Evolutionary conservation across 1,284 basidiomycete genomes (phyloP).

Genomic region (Sporisorium scitamineum): DNA sequence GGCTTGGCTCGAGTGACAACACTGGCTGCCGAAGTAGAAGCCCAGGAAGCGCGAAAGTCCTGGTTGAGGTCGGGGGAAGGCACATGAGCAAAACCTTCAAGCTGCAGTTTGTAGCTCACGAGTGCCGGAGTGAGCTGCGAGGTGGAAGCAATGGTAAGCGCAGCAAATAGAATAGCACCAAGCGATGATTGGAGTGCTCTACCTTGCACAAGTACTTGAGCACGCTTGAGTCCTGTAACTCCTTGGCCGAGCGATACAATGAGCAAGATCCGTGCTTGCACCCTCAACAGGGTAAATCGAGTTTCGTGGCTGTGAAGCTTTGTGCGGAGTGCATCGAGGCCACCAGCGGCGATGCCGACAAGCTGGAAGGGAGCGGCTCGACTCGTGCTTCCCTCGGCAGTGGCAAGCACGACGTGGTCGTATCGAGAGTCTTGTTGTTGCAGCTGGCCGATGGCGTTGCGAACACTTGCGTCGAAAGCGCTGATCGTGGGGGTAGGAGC

Average conservation of each 20-base stretch:
- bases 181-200: slow-evolving; percentile 18
- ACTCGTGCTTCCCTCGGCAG: slow-evolving; percentile 6
- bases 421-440: slow-evolving; percentile 8
- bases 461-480: slow-evolving; percentile 15
- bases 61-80: slow-evolving; percentile 10
- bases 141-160: slow-evolving; percentile 10
- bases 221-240: slow-evolving; percentile 17
- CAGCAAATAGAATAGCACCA: slow-evolving; percentile 14
- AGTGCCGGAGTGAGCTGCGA: slow-evolving; percentile 26
- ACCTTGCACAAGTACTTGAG: slow-evolving; percentile 18
- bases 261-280: slow-evolving; percentile 21
- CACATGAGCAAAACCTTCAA: slow-evolving; percentile 21
- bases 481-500: neutral
- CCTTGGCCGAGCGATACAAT: slow-evolving; percentile 25
- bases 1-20: slow-evolving; percentile 4
- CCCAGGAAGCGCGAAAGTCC: slow-evolving; percentile 24
- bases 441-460: slow-evolving; percentile 18
- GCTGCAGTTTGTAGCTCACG: slow-evolving; percentile 23
- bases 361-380: slow-evolving; percentile 15
- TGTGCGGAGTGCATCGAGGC: slow-evolving; percentile 20
- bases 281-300: slow-evolving; percentile 21
- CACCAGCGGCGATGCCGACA: slow-evolving; percentile 17
- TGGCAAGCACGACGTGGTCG: slow-evolving; percentile 28
- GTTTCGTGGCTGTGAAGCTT: slow-evolving; percentile 17
- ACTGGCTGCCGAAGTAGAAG: slow-evolving; percentile 6